phyloP scores from a whole-genome alignment of 176 grass and related monocot genomes.

The Cocos nucifera region DNA sequence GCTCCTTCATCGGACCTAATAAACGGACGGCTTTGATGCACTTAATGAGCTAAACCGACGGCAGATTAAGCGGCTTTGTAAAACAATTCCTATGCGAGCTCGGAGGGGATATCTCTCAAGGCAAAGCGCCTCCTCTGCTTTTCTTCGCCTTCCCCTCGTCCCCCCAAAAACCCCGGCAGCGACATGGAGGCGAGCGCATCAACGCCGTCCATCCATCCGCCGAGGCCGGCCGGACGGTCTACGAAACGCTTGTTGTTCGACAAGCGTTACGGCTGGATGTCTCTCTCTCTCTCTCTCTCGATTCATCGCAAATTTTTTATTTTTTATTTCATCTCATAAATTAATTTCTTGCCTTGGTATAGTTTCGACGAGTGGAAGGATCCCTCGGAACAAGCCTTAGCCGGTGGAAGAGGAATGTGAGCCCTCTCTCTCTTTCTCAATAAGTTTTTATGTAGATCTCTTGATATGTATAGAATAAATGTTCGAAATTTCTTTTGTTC shows the following conservation, averaged over 20 bases:
- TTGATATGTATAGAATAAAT: no score
- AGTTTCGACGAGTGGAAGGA: slow-evolving; percentile 33
- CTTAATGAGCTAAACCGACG: no score
- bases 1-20: no score
- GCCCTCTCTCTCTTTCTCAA: slow-evolving; percentile 3
- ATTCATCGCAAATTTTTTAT: not conserved
- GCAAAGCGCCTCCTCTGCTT: no score
- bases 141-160: no score
- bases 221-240: not conserved
- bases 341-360: slow-evolving; percentile 1
- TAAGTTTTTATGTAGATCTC: not conserved
- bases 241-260: slow-evolving; percentile 35
- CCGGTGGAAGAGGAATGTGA: slow-evolving; percentile 32
- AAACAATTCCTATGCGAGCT: no score
- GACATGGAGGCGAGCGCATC: slow-evolving; percentile 9
- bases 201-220: not conserved
- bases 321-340: not conserved
- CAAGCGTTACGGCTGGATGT: slow-evolving; percentile 48
- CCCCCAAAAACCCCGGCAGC: no score
- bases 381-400: slow-evolving; percentile 24
- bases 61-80: no score
- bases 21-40: no score
- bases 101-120: no score
- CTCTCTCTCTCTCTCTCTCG: slow-evolving; percentile 5
- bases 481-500: no score